Conservation (phyloP, 208 protist genomes). For the Crithidia bombi region DNA sequence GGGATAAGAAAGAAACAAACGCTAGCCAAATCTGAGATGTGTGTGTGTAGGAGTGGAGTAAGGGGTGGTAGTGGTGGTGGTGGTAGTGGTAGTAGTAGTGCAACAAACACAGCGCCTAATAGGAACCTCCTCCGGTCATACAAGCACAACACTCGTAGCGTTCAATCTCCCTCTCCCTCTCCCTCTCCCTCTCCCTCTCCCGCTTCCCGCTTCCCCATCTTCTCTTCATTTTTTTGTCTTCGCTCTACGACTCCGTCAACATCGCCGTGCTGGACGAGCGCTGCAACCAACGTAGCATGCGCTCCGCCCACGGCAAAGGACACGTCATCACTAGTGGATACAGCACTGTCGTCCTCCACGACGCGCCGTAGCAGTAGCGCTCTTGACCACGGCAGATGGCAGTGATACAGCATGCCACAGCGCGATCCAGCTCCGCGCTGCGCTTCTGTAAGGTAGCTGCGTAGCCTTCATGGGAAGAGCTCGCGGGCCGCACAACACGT, state of each 20-base stretch:
- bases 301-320: conserved; percentile 29
- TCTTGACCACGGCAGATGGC: conserved; percentile 32
- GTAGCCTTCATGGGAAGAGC: conserved; percentile 6
- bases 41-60: too few species aligned
- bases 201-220: too few species aligned
- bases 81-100: too few species aligned
- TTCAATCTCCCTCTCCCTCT: too few species aligned
- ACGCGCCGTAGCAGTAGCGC: conserved; percentile 25
- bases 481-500: neutral
- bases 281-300: conserved; percentile 27
- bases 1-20: too few species aligned
- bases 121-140: too few species aligned
- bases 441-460: conserved; percentile 8
- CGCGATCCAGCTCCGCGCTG: conserved; percentile 27
- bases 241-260: conserved; percentile 8
- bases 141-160: too few species aligned
- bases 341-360: conserved; percentile 20
- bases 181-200: too few species aligned
- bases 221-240: too few species aligned
- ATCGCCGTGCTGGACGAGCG: neutral
- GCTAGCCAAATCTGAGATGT: too few species aligned
- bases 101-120: too few species aligned
- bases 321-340: conserved; percentile 22
- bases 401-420: conserved; percentile 18
- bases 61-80: too few species aligned